Base-by-base conservation (phyloP, 1,284 basidiomycete species). In the Boletus smithii region DNA sequence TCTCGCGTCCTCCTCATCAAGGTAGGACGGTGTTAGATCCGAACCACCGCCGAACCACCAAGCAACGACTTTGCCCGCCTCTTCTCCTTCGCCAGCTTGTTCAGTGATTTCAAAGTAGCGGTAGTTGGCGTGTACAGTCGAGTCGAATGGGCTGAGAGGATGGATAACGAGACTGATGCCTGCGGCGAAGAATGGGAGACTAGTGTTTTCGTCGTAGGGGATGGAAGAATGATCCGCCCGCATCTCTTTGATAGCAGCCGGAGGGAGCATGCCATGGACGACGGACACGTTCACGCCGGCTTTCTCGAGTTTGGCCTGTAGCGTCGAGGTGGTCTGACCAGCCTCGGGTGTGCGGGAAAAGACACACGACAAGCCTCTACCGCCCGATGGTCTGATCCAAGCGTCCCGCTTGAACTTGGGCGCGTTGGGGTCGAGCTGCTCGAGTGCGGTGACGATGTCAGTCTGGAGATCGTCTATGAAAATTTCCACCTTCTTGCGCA, bases 31-130 rank as follows among this genome's bases (percentile, higher is more conserved):
- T 0, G 97, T 99, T 38, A 99, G 77, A 67, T 99, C 95, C 3
- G 85, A 83, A n/a, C 95, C 95, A 30, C 95, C 95, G 36, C 95
- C 95, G 62, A 98, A 99, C 97, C 97, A 99, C 94, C 95, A 99
- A 8, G 93, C 88, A 31, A 93, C 69, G 11, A 89, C 69, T 10
- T 73, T 65, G 43, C 69, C 58, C 29, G 61, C 59, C 30, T 66
- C 57, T 29, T 66, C 57, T 32, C 67, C 69, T 26, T 68, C 63
- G 8, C 46, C 58, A 2, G 52, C 60, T 31, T 73, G 72, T 55
- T 88, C 80, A 13, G 81, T 83, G 56, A 93, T 79, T 71, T 98
- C 97, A 67, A 99, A 99, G 72, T 98, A 99, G 46, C 97, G 88
- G 64, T 95, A 98, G 70, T 99, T 99, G 55, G 91, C 84, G 69